These are phyloP conservation scores for Aspergillus bertholletiae DNA, from an alignment of 495 filamentous ascomycete species.

Conservation along the genomic window DNA sequence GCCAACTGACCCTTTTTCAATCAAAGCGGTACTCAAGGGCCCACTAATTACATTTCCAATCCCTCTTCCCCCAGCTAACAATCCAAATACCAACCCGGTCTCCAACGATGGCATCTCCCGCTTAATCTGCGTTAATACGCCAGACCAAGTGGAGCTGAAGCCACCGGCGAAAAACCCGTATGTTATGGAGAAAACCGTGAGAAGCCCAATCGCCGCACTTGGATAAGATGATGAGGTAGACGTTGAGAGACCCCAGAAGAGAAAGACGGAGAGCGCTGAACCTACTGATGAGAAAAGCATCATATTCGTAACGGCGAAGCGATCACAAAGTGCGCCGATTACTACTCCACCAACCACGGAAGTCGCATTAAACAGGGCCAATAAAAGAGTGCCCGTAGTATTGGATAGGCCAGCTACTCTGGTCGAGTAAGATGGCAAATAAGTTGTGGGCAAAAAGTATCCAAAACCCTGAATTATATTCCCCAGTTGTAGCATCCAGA, in stretches of 20 bases:
- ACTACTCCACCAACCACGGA: slow-evolving; percentile 55
- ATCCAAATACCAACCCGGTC: slow-evolving; percentile 59
- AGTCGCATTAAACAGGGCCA: slow-evolving; percentile 56
- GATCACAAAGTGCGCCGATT: slow-evolving; percentile 59
- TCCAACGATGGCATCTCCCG: slow-evolving; percentile 43
- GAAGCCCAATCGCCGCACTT: slow-evolving; percentile 44
- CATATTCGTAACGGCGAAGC: slow-evolving; percentile 55
- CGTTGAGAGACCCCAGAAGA: slow-evolving; percentile 62
- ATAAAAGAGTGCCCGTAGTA: slow-evolving; percentile 45
- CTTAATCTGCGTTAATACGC: slow-evolving; percentile 55
- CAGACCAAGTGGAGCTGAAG: slow-evolving; percentile 59
- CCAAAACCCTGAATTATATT: slow-evolving; percentile 62
- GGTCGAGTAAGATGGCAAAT: slow-evolving; percentile 60
- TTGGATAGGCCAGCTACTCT: slow-evolving; percentile 39
- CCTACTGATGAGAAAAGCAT: slow-evolving; percentile 58
- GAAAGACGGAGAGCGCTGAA: slow-evolving; percentile 54
- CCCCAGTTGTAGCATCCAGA: slow-evolving; percentile 52
- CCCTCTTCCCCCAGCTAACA: slow-evolving; percentile 60
- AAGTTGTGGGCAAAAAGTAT: slow-evolving; percentile 65
- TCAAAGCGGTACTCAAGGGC: slow-evolving; percentile 54
- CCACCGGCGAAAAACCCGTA: slow-evolving; percentile 71
- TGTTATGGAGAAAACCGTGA: slow-evolving; percentile 62
- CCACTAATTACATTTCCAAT: slow-evolving; percentile 63
- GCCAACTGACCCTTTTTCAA: slow-evolving; percentile 32
- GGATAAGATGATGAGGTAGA: slow-evolving; percentile 21